Evolutionary conservation across 1,284 basidiomycete genomes (phyloP).

Genomic region (Neotropicomus parvogracilis): DNA sequence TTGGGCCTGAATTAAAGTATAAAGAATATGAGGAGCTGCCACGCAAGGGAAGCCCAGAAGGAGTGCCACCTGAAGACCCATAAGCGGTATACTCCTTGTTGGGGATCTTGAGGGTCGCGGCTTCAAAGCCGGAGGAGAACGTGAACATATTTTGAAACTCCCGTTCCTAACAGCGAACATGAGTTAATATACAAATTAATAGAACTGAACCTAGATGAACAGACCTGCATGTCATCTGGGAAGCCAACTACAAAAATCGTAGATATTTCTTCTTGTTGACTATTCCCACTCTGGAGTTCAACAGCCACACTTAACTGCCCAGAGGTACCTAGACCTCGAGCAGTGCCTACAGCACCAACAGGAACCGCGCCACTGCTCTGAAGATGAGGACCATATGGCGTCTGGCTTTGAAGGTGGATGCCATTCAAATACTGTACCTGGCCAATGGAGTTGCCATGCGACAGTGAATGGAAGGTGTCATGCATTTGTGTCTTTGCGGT

Average conservation of each 20-base stretch:
- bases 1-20: slow-evolving; percentile 47
- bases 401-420: slow-evolving; percentile 60
- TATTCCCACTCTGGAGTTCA: slow-evolving; percentile 24
- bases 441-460: slow-evolving; percentile 27
- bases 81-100: slow-evolving; percentile 81
- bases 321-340: slow-evolving; percentile 27
- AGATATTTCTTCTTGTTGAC: slow-evolving; percentile 83
- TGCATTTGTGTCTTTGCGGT: slow-evolving; percentile 33
- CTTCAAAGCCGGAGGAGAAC: slow-evolving; percentile 93
- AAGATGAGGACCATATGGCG: slow-evolving; percentile 68
- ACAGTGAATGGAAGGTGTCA: slow-evolving; percentile 32
- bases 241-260: slow-evolving; percentile 99
- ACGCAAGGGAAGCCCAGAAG: slow-evolving; percentile 32
- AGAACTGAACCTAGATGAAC: slow-evolving; percentile 31
- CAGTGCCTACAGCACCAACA: slow-evolving; percentile 19
- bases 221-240: slow-evolving; percentile 96
- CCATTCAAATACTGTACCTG: slow-evolving; percentile 38
- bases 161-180: slow-evolving; percentile 65
- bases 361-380: slow-evolving; percentile 38
- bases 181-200: slow-evolving; percentile 5
- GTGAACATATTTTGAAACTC: slow-evolving; percentile 99
- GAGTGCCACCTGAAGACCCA: slow-evolving; percentile 41
- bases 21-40: slow-evolving; percentile 32
- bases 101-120: slow-evolving; percentile 95
- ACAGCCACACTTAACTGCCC: slow-evolving; percentile 21